Evolutionary conservation across 1,284 basidiomycete species (phyloP).

Genomic region (Tilletia indica): DNA sequence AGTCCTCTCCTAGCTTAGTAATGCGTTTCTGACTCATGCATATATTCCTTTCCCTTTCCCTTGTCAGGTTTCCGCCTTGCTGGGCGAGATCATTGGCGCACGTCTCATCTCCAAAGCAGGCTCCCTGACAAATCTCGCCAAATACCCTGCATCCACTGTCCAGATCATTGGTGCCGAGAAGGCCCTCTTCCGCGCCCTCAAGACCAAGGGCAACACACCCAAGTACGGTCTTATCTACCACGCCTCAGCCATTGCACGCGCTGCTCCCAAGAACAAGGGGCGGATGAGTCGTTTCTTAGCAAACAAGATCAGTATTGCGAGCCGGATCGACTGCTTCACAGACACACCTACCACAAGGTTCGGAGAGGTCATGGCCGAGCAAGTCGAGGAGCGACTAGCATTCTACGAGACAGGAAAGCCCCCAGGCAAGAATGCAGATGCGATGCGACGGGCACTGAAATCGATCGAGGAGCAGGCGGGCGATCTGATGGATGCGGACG

Average conservation of each 20-base stretch:
- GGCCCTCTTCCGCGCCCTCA: constrained; percentile 93
- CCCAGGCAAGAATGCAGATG: constrained; percentile 80
- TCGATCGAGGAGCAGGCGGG: constrained; percentile 65
- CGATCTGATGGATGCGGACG: constrained; percentile 64
- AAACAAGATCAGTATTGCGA: constrained; percentile 98
- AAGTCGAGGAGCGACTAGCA: constrained; percentile 90
- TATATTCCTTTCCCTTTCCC: no score
- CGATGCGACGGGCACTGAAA: constrained; percentile 81
- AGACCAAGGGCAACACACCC: constrained; percentile 98
- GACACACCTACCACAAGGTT: constrained; percentile 84
- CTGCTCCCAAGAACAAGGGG: constrained; percentile 92
- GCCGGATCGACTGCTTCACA: constrained; percentile 93
- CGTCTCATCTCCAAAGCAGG: constrained; percentile 95
- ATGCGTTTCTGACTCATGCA: neutral
- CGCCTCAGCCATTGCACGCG: constrained; percentile 75
- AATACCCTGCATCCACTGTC: constrained; percentile 95
- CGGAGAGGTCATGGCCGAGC: constrained; percentile 85
- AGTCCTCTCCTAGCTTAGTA: no score
- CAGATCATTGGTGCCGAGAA: constrained; percentile 99
- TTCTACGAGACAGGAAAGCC: constrained; percentile 81
- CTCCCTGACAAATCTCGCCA: constrained; percentile 86
- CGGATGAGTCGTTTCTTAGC: constrained; percentile 96
- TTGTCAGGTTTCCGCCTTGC: constrained; percentile 66
- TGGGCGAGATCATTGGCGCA: constrained; percentile 95
- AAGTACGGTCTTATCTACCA: constrained; percentile 98